A percentile compares a stretch with the other conserved stretches of the same genome.
Evolutionary conservation across 495 filamentous ascomycete genomes (phyloP).

Genomic region (Penicillium canescens): DNA sequence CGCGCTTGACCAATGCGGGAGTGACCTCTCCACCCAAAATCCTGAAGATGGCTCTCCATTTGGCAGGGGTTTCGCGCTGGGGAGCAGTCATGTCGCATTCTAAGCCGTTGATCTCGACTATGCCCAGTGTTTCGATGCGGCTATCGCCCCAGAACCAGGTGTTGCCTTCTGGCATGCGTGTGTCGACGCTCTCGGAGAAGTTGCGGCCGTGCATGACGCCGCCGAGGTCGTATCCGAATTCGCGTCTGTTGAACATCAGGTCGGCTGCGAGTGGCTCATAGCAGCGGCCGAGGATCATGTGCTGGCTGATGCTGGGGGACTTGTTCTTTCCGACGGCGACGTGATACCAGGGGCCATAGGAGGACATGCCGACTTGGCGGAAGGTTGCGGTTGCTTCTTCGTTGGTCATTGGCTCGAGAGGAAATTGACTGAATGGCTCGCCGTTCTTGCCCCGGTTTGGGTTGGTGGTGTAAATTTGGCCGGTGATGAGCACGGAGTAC

Average conservation of each 20-base stretch:
- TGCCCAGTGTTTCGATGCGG: slow-evolving; percentile 52
- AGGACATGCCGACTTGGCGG: slow-evolving; percentile 40
- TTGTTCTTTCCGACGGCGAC: slow-evolving; percentile 30
- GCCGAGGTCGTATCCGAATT: slow-evolving; percentile 32
- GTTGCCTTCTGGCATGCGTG: slow-evolving; percentile 42
- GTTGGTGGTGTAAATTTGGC: slow-evolving; percentile 50
- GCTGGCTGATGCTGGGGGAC: slow-evolving; percentile 45
- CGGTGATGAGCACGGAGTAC: slow-evolving; percentile 42
- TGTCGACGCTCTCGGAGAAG: slow-evolving; percentile 44
- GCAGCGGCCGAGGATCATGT: slow-evolving; percentile 54
- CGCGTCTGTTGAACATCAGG: slow-evolving; percentile 39
- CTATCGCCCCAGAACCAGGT: slow-evolving; percentile 59
- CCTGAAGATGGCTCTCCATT: slow-evolving; percentile 46
- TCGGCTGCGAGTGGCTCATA: slow-evolving; percentile 51
- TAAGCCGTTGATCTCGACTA: slow-evolving; percentile 53
- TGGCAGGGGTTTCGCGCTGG: slow-evolving; percentile 36
- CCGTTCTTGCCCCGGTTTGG: slow-evolving; percentile 23
- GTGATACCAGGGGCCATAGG: slow-evolving; percentile 51
- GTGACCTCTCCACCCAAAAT: slow-evolving; percentile 14
- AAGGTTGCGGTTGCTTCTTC: slow-evolving; percentile 36
- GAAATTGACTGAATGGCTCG: slow-evolving; percentile 19
- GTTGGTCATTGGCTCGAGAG: slow-evolving; percentile 27
- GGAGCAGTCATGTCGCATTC: slow-evolving; percentile 45
- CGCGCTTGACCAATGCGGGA: background rate
- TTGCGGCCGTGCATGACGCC: slow-evolving; percentile 40